A percentile compares a stretch with the other conserved stretches of the same genome.
phyloP scores from a whole-genome alignment of 179 eudicot species.

The Amaranthus tricolor region DNA sequence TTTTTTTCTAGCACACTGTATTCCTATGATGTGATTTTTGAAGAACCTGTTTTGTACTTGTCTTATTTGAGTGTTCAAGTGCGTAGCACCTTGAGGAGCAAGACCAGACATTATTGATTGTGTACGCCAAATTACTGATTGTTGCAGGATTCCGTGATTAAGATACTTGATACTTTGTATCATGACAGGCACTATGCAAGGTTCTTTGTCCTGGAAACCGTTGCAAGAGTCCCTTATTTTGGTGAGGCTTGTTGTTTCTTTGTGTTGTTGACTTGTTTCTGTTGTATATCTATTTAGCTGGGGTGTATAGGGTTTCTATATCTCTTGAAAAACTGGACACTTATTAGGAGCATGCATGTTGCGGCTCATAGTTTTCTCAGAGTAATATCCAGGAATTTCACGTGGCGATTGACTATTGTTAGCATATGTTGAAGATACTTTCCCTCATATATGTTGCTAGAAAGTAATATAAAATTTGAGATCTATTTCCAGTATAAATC shows the following conservation, averaged over 20 bases:
- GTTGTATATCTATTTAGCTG: conserved; percentile 8
- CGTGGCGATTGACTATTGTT: not conserved
- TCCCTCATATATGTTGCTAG: not conserved
- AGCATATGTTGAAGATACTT: not conserved
- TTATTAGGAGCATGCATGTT: not conserved
- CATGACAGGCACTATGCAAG: conserved; percentile 83
- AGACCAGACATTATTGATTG: not conserved
- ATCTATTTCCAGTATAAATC: not conserved
- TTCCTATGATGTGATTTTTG: not conserved
- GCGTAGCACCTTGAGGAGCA: conserved; percentile 9
- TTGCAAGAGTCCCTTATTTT: conserved; percentile 98
- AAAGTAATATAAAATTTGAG: not conserved
- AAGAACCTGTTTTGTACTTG: not conserved
- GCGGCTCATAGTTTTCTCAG: not conserved
- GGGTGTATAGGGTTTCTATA: not conserved
- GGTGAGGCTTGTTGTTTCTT: conserved; percentile 50
- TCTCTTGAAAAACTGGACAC: not conserved
- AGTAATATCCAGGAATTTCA: not conserved
- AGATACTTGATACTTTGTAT: conserved; percentile 86
- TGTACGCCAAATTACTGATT: conserved; percentile 17
- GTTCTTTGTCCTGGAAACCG: conserved; percentile 93
- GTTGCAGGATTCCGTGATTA: conserved; percentile 86
- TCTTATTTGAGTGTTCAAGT: conserved; percentile 5
- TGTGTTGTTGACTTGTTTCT: conserved; percentile 2
- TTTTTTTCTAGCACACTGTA: not conserved